Evolutionary conservation across 352 stramenopile species (phyloP).

Genomic region (Elongisporangium undulatum): DNA sequence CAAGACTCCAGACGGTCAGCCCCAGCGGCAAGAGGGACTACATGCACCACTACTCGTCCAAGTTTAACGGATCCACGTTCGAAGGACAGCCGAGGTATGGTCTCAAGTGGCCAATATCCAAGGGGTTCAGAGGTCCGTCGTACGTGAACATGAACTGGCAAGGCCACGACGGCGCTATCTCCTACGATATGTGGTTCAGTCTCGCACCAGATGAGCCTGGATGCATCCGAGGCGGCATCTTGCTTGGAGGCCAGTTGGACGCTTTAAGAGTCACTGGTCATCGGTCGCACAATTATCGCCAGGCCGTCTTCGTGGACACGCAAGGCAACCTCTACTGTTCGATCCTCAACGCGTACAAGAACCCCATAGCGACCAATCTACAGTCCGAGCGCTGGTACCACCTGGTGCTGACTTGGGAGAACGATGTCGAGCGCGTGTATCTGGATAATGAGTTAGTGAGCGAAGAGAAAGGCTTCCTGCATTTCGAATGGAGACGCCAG

Average conservation of each 20-base stretch:
- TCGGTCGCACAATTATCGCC: constrained; percentile 25
- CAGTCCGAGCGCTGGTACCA: constrained; percentile 65
- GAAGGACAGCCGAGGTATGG: constrained; percentile 10
- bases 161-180: neutral
- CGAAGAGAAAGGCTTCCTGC: constrained; percentile 25
- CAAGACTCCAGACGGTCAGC: neutral
- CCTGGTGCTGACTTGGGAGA: constrained; percentile 47
- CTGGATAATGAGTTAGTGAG: constrained; percentile 53
- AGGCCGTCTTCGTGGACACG: constrained; percentile 54
- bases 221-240: too few species aligned
- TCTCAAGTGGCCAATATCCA: too few species aligned
- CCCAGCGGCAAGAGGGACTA: neutral
- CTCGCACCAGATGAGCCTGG: too few species aligned
- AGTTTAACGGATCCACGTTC: constrained; percentile 12
- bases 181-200: constrained; percentile 16
- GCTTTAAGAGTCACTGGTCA: constrained; percentile 4
- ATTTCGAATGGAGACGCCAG: constrained; percentile 39
- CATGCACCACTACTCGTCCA: constrained; percentile 14
- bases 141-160: constrained; percentile 7
- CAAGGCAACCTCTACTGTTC: constrained; percentile 59
- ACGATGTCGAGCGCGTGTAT: constrained; percentile 33
- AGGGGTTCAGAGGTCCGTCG: too few species aligned
- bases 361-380: constrained; percentile 42
- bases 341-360: constrained; percentile 41
- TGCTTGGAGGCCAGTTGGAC: too few species aligned